A percentile compares a stretch with the other conserved stretches of the same genome.
These are phyloP conservation scores for Pyrenophora tritici-repentis DNA, from an alignment of 2,329 filamentous ascomycete genomes.

Conservation along the genomic window DNA sequence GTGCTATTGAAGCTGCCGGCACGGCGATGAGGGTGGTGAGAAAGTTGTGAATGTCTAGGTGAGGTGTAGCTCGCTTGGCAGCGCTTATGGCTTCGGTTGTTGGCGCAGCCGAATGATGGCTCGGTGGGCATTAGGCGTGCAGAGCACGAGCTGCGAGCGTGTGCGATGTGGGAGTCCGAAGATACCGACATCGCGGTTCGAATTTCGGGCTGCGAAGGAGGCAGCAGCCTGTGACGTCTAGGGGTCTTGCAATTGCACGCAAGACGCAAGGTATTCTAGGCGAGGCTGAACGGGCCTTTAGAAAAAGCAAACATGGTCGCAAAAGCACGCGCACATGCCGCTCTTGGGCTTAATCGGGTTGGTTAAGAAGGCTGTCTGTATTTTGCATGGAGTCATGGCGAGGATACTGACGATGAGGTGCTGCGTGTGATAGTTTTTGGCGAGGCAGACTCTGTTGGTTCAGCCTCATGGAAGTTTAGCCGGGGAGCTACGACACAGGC, in stretches of 20 bases:
- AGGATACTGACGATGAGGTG: conserved; percentile 5
- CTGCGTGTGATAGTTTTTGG: conserved; percentile 16
- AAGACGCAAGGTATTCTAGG: conserved; percentile 8
- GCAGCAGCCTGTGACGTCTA: neutral
- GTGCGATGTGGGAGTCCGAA: neutral
- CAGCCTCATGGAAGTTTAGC: conserved; percentile 15
- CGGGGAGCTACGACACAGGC: conserved; percentile 1
- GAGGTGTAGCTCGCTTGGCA: conserved; percentile 14
- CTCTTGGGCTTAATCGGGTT: neutral
- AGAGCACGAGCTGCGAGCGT: neutral
- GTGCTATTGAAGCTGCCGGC: neutral
- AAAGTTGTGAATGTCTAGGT: neutral
- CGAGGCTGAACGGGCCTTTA: conserved; percentile 8
- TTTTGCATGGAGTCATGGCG: neutral
- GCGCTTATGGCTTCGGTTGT: conserved; percentile 22
- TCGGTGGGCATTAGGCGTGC: conserved; percentile 8
- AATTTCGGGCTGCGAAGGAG: neutral
- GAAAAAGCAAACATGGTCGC: neutral
- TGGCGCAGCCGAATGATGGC: conserved; percentile 5
- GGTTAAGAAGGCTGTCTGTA: conserved; percentile 2
- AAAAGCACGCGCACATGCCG: neutral
- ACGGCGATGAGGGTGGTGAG: conserved; percentile 14
- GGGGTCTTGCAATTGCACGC: neutral
- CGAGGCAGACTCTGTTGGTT: conserved; percentile 23
- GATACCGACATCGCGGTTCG: neutral